Evolutionary conservation across 2,329 filamentous ascomycete species (phyloP), one percentile per base, ranked within the genome.

Genomic region (Xylaria polymorpha): DNA sequence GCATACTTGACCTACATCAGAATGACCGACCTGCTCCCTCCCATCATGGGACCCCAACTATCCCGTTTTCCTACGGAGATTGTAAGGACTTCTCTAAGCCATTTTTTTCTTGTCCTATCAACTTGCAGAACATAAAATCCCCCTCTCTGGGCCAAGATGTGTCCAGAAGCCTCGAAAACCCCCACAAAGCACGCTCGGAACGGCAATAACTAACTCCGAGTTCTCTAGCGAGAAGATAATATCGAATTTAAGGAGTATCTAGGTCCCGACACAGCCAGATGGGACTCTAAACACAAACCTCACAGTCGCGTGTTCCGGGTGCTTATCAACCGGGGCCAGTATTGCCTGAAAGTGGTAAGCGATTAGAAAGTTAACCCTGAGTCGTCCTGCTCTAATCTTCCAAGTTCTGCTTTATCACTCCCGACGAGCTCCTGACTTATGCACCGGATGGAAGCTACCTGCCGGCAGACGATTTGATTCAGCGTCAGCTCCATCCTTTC

Each of bases 401-500:
- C 7, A n/a, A 67, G 53, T 64, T 64, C 51, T 41, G 48, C 7
- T 64, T 67, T 46, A 59, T 64, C 14, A 56, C 39, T 14, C 1
- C 64, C 2, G 25, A 48, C 3, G 32, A 68, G 2, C 9, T 60
- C n/a, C 12, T n/a, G 37, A 3, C 65, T 53, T 37, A 9, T 18
- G 3, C 22, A 1, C 20, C 35, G 4, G 20, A 29, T 9, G 18
- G 46, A 32, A 51, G 64, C 8, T 29, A 69, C 14, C 5, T 66
- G 5, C 1, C 69, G 10, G 64, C 35, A 1, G 51, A 57, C 4
- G 29, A 64, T 4, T 14, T 63, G 4, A 41, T 71, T 5, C 58
- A 61, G 8, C 35, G 66, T 22, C 68, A 71, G 0, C 35, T 68
- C 1, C 66, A 71, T 50, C 69, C 69, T 46, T 69, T 71, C 35